These are phyloP conservation scores for Phytophthora palmivora DNA, from an alignment of 352 stramenopile genomes.

Conservation along the genomic window DNA sequence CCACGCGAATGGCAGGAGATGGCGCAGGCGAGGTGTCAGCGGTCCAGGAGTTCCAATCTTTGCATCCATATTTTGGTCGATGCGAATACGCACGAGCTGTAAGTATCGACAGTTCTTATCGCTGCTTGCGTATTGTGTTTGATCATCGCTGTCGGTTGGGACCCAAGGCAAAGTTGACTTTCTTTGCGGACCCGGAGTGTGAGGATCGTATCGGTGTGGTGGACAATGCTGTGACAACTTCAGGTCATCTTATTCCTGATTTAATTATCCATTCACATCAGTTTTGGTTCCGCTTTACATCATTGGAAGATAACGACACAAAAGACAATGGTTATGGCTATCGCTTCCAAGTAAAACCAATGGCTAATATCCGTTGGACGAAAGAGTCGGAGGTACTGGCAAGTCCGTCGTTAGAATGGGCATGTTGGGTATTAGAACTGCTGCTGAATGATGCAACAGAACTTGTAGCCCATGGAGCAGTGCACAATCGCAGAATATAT, in stretches of 20 bases:
- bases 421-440: slow-evolving; percentile 86
- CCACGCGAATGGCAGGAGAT: slow-evolving; percentile 73
- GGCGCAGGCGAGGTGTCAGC: slow-evolving; percentile 35
- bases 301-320: slow-evolving; percentile 64
- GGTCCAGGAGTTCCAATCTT: slow-evolving; percentile 73
- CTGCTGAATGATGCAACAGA: slow-evolving; percentile 80
- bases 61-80: slow-evolving; percentile 87
- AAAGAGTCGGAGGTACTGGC: slow-evolving; percentile 82
- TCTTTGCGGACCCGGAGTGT: slow-evolving; percentile 78
- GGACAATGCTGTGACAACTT: slow-evolving; percentile 51
- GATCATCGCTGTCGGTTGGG: slow-evolving; percentile 80
- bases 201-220: slow-evolving; percentile 61
- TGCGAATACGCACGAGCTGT: slow-evolving; percentile 82
- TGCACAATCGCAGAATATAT: slow-evolving; percentile 87
- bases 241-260: slow-evolving; percentile 56
- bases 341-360: slow-evolving; percentile 82
- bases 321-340: slow-evolving; percentile 82
- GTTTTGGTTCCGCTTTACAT: slow-evolving; percentile 86
- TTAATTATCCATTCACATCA: slow-evolving; percentile 75
- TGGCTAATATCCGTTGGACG: slow-evolving; percentile 81
- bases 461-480: slow-evolving; percentile 65
- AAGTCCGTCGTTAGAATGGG: slow-evolving; percentile 85
- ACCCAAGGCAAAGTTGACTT: slow-evolving; percentile 71
- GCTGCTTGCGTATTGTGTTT: slow-evolving; percentile 81
- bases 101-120: slow-evolving; percentile 53